These are phyloP conservation scores for Dovyalis caffra DNA, from an alignment of 345 rosid genomes.

Conservation along the genomic window DNA sequence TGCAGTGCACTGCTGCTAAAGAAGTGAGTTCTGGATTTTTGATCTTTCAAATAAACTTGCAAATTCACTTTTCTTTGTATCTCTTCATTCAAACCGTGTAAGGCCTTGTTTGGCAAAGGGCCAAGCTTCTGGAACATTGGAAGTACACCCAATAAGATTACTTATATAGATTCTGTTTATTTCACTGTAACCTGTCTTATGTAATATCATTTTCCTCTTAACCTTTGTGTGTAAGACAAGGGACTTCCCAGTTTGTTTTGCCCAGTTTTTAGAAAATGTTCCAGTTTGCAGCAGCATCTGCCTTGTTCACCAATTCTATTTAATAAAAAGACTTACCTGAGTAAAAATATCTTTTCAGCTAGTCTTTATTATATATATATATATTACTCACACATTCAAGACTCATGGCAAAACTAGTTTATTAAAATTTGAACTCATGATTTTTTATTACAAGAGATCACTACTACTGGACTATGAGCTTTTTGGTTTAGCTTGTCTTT, in stretches of 20 bases:
- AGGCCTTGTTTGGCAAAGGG: conserved; percentile 1
- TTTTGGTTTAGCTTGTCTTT: too few relatives aligned
- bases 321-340: neutral
- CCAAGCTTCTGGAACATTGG: conserved; percentile 21
- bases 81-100: conserved; percentile 17
- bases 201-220: conserved; percentile 23
- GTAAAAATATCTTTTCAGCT: neutral
- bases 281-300: neutral
- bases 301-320: neutral
- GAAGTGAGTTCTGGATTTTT: conserved; percentile 51
- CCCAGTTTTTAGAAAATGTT: neutral
- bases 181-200: conserved; percentile 24
- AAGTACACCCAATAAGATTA: conserved; percentile 34
- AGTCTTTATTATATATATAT: too few relatives aligned
- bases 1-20: conserved; percentile 77
- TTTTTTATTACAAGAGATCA: too few relatives aligned
- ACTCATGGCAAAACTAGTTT: too few relatives aligned
- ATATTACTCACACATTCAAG: too few relatives aligned
- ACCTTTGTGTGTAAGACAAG: neutral
- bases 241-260: neutral
- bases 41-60: conserved; percentile 26
- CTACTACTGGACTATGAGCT: too few relatives aligned
- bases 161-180: conserved; percentile 13
- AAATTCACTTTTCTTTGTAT: conserved; percentile 15
- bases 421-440: too few relatives aligned